Conservation (phyloP, 129 eudicot species). For the Flaveria linearis region DNA sequence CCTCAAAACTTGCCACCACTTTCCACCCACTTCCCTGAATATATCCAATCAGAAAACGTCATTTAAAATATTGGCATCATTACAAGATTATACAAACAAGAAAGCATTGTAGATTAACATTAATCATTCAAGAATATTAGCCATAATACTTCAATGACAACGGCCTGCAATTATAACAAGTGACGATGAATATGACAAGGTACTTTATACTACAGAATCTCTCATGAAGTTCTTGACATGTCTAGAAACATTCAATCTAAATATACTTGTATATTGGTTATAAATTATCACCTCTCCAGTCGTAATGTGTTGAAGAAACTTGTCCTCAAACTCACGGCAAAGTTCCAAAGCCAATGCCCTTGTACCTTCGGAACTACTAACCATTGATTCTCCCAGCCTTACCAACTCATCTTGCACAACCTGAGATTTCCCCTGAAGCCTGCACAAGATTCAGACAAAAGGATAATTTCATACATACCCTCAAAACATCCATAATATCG, state of each 20-base stretch:
- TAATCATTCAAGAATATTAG: not conserved
- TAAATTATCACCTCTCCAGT: conserved; percentile 81
- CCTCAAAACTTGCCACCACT: conserved; percentile 97
- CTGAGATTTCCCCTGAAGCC: conserved; percentile 98
- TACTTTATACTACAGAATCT: not conserved
- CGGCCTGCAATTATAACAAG: not conserved
- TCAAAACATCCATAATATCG: not conserved
- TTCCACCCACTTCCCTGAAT: conserved; percentile 94
- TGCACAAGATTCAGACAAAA: conserved; percentile 35
- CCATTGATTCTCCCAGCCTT: conserved; percentile 97
- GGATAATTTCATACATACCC: not conserved
- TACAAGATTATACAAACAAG: not conserved
- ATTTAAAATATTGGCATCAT: not conserved
- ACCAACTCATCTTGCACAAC: conserved; percentile 89
- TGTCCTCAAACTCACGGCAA: conserved; percentile 99
- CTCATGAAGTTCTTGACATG: not conserved
- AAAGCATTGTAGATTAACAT: conserved; percentile 13
- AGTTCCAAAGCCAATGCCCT: conserved; percentile 97
- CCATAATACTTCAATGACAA: conserved; percentile 1
- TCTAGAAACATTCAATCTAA: not conserved
- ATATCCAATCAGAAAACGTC: conserved; percentile 18
- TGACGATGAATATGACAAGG: not conserved
- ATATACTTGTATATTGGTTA: not conserved
- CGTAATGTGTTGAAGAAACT: conserved; percentile 88
- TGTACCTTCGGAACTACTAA: conserved; percentile 90